phyloP scores from a whole-genome alignment of 1,139 yeast species.

The Pichia sp. region DNA sequence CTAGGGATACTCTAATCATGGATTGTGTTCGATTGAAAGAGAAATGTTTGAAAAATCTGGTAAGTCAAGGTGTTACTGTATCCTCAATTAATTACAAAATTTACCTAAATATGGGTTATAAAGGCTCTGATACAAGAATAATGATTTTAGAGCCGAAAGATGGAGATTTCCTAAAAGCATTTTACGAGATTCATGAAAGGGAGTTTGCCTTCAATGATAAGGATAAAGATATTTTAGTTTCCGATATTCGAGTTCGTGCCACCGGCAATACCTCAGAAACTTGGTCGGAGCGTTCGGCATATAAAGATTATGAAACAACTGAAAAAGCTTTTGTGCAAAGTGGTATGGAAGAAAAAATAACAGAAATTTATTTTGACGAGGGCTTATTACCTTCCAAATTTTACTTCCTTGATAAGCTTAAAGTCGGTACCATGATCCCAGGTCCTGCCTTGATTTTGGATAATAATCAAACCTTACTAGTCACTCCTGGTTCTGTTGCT shows the following conservation, averaged over 20 bases:
- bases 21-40: constrained; percentile 36
- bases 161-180: constrained; percentile 23
- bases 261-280: constrained; percentile 38
- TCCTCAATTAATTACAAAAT: constrained; percentile 43
- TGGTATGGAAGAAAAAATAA: constrained; percentile 11
- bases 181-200: constrained; percentile 44
- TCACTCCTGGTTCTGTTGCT: constrained; percentile 68
- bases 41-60: constrained; percentile 36
- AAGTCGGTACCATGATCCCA: constrained; percentile 47
- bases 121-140: constrained; percentile 83
- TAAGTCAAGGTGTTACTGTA: constrained; percentile 44
- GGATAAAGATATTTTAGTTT: constrained; percentile 58
- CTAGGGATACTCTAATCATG: constrained; percentile 29
- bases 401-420: constrained; percentile 33
- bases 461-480: constrained; percentile 78
- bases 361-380: constrained; percentile 7
- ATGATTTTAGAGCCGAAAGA: constrained; percentile 46
- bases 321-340: constrained; percentile 25
- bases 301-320: constrained; percentile 19
- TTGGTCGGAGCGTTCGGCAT: constrained; percentile 17
- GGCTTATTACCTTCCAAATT: constrained; percentile 23
- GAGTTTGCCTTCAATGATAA: constrained; percentile 71
- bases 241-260: constrained; percentile 75
- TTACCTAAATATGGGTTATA: constrained; percentile 72
- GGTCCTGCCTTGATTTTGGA: constrained; percentile 89